These are phyloP conservation scores for Nepenthes gracilis DNA, from an alignment of 148 eudicot species.

Conservation along the genomic window DNA sequence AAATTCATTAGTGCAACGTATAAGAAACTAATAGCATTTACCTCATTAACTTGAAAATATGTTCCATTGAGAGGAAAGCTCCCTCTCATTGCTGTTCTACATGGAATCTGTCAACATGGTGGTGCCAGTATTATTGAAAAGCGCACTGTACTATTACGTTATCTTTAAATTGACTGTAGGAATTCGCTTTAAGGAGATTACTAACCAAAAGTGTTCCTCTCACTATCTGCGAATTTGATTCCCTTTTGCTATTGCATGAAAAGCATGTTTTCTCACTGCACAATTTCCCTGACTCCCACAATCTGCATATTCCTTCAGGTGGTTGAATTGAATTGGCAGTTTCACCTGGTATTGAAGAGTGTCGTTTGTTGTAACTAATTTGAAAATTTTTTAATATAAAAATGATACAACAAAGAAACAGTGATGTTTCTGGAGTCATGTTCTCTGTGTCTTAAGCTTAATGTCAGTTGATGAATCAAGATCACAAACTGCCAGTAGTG, in stretches of 20 bases:
- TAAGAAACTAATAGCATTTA: slow-evolving; percentile 6
- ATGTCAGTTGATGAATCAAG: background rate
- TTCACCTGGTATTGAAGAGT: slow-evolving; percentile 15
- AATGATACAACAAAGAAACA: background rate
- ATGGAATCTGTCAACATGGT: slow-evolving; percentile 41
- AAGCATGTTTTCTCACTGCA: slow-evolving; percentile 35
- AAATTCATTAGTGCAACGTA: background rate
- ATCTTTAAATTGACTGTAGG: background rate
- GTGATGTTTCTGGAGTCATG: background rate
- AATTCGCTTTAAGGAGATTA: background rate
- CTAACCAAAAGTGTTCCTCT: slow-evolving; percentile 64
- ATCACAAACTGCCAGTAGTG: no score
- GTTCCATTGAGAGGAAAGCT: slow-evolving; percentile 69
- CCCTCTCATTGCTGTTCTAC: slow-evolving; percentile 54
- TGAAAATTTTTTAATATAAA: background rate
- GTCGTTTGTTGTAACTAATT: background rate
- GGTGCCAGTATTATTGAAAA: background rate
- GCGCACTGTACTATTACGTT: background rate
- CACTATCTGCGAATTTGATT: slow-evolving; percentile 40
- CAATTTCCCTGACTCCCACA: slow-evolving; percentile 25
- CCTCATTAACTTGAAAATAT: slow-evolving; percentile 85
- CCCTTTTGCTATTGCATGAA: slow-evolving; percentile 37
- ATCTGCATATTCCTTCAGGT: slow-evolving; percentile 7
- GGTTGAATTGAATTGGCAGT: slow-evolving; percentile 11
- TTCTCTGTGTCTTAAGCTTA: background rate